Base-by-base conservation (phyloP, 176 grass and related monocot genomes). In the Metroxylon sagu region DNA sequence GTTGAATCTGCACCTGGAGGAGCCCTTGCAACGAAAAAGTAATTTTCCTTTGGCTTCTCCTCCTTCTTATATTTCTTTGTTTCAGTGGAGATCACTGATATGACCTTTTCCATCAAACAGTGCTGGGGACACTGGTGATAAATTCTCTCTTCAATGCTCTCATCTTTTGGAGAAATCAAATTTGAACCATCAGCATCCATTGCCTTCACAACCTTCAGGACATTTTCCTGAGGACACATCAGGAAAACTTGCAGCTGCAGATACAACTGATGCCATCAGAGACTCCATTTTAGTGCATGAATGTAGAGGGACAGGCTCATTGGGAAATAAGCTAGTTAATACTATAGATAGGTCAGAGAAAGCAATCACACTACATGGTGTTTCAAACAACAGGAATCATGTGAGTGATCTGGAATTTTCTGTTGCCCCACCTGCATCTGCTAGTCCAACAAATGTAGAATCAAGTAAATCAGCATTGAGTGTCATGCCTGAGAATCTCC, bases 11-110 rank as follows among this genome's bases (percentile, higher is more conserved):
- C 28, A 52, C 27, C 14, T 64, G 26, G 73, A 71, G 3, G 26
- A 26, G 59, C 28, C 17, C 31, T 50, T 77, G 77, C 69, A 66
- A 69, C 59, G 49, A 69, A 74, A 49, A 74, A 69, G 83, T 86
- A 77, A 53, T 25, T 15, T 19, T 48, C 49, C 4, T 8, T 57
- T 43, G 8, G 50, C 39, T n/a, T 70, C 14, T 52, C 18, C 50
- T 71, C 10, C 35, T 14, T 43, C 12, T 14, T 43, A 14, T 30
- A 43, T 19, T 23, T 35, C 15, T 43, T 18, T 54, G 25, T 56
- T 3, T 14, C 31, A 14, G 5, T 26, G 30, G 19, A 57, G 68
- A 64, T 77, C 61, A 79, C 69, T 31, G 15, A 15, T 52, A 64
- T 5, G 52, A 54, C 48, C 58, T 85, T 77, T 64, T 78, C 64